A percentile compares a stretch with the other conserved stretches of the same genome.
Conservation (phyloP, 306 rosid species). For the Cucumis sativus region DNA sequence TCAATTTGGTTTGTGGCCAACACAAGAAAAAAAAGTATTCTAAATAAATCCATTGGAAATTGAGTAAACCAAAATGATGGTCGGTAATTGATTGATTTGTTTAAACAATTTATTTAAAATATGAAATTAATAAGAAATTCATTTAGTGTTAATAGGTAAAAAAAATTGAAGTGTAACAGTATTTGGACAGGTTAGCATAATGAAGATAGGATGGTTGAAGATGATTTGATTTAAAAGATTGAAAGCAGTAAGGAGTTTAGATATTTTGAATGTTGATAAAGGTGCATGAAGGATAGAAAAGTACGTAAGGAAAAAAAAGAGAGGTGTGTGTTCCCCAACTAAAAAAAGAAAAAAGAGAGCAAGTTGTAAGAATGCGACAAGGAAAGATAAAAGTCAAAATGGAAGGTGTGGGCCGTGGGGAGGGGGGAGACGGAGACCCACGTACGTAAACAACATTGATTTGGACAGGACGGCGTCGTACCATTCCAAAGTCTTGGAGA, state of each 20-base stretch:
- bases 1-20: too few relatives aligned
- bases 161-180: too few relatives aligned
- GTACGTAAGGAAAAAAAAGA: not conserved
- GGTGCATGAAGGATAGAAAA: too few relatives aligned
- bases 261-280: too few relatives aligned
- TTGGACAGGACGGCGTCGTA: slow-evolving; percentile 2
- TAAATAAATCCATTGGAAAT: not conserved
- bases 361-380: not conserved
- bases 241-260: not conserved
- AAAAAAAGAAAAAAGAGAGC: not conserved
- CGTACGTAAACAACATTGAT: not conserved
- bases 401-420: not conserved
- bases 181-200: too few relatives aligned
- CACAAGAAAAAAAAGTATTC: not conserved
- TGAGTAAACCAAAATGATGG: not conserved
- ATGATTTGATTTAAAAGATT: too few relatives aligned
- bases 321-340: not conserved
- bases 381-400: not conserved
- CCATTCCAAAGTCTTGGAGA: not conserved
- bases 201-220: too few relatives aligned
- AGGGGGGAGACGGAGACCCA: not conserved
- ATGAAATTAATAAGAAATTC: too few relatives aligned
- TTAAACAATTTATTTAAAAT: not conserved
- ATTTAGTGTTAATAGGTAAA: too few relatives aligned
- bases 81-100: not conserved